phyloP scores from a whole-genome alignment of 140 eudicot species.

The Ambrosia hybrid region DNA sequence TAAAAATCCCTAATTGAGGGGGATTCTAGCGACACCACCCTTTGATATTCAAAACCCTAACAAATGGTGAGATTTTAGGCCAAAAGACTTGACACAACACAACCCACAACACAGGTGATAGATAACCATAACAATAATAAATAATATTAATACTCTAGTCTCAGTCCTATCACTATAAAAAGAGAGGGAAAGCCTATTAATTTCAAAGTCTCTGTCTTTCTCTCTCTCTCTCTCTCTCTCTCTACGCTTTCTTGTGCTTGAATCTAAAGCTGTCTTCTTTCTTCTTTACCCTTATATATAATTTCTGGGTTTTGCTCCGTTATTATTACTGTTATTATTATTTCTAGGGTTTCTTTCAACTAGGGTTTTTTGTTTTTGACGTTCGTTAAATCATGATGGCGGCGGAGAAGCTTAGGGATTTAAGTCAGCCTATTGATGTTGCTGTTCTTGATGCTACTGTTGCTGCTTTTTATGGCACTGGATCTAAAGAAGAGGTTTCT shows the following conservation, averaged over 20 bases:
- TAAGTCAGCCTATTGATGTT: slow-evolving; percentile 90
- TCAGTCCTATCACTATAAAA: slow-evolving; percentile 23
- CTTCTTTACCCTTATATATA: background rate
- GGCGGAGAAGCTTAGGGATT: slow-evolving; percentile 91
- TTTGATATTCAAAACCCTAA: slow-evolving; percentile 30
- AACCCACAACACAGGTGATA: slow-evolving; percentile 17
- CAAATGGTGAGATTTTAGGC: slow-evolving; percentile 5
- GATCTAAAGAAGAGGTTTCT: slow-evolving; percentile 90
- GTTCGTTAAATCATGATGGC: slow-evolving; percentile 47
- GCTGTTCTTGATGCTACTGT: slow-evolving; percentile 90
- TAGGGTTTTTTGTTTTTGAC: slow-evolving; percentile 25
- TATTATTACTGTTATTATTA: background rate
- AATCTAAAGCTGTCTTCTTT: slow-evolving; percentile 64
- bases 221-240: slow-evolving; percentile 19
- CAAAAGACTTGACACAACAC: slow-evolving; percentile 16
- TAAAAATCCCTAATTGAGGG: slow-evolving; percentile 5
- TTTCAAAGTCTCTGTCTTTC: slow-evolving; percentile 44
- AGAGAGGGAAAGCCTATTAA: slow-evolving; percentile 42
- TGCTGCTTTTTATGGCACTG: slow-evolving; percentile 96
- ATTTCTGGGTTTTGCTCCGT: background rate
- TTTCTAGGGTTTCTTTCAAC: slow-evolving; percentile 42
- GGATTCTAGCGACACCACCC: background rate
- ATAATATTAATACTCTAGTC: no score
- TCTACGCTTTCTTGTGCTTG: slow-evolving; percentile 50
- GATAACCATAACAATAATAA: no score